Evolutionary conservation across 208 protist genomes (phyloP), one percentile per base, ranked within the genome.

Genomic region (Acanthamoeba culbertsoni): DNA sequence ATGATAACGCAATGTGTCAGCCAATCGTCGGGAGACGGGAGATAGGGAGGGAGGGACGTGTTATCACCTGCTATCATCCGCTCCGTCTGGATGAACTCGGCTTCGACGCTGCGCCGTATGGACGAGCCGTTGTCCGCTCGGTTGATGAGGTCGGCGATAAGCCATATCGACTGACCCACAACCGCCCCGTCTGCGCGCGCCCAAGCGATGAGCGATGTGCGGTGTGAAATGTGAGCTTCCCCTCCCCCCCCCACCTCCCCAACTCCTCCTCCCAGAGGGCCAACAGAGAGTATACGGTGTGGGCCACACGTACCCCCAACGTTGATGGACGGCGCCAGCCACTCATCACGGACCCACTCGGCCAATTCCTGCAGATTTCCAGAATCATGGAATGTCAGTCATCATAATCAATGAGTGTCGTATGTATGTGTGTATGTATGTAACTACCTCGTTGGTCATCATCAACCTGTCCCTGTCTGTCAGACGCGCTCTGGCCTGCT

Each of bases 371-470:
- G 65, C 18, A 77, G 35, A 77, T 20, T 31, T 33, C n/a, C n/a
- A n/a, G n/a, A n/a, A n/a, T n/a, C n/a, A n/a, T n/a, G n/a, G n/a
- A n/a, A n/a, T n/a, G n/a, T n/a, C n/a, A n/a, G n/a, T n/a, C n/a
- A n/a, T n/a, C n/a, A n/a, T n/a, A n/a, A n/a, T n/a, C n/a, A n/a
- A n/a, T n/a, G n/a, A n/a, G n/a, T n/a, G n/a, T n/a, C n/a, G n/a
- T n/a, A n/a, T n/a, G n/a, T n/a, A n/a, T n/a, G n/a, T n/a, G n/a
- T n/a, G n/a, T n/a, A n/a, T n/a, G n/a, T n/a, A n/a, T n/a, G n/a
- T n/a, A n/a, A n/a, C n/a, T 28, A 77, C 65, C 65, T 77, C 65
- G n/a, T 77, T 31, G 65, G 14, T 77, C 65, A 77, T 77, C n/a
- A 77, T 12, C 65, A 77, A 12, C 65, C 65, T 31, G 35, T 77